Percentiles rank a stretch among this genome's conserved stretches.
Evolutionary conservation across 345 rosid species (phyloP).

Genomic region (Gossypium mustelinum): DNA sequence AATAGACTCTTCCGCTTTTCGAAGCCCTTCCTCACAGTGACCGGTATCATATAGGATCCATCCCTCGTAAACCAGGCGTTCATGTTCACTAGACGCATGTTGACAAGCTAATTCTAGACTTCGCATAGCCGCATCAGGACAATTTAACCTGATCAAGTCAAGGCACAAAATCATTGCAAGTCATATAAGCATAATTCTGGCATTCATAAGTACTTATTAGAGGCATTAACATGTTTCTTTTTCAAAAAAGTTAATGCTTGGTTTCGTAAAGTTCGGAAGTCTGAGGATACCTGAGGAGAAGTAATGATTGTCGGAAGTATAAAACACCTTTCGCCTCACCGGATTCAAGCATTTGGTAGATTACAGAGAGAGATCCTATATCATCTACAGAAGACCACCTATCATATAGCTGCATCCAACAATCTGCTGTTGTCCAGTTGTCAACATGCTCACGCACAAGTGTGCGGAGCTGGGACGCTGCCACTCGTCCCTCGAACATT

Average conservation of each 20-base stretch:
- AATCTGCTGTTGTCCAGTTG: constrained; percentile 92
- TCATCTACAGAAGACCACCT: constrained; percentile 97
- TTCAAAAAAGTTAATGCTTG: no score
- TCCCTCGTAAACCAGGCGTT: constrained; percentile 89
- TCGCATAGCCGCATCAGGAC: constrained; percentile 95
- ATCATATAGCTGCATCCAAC: constrained; percentile 95
- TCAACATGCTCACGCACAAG: constrained; percentile 90
- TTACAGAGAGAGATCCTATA: constrained; percentile 93
- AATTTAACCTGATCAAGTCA: constrained; percentile 62
- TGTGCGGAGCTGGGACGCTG: constrained; percentile 72
- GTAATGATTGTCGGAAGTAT: constrained; percentile 93
- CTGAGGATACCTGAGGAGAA: constrained; percentile 73
- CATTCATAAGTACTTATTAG: neutral
- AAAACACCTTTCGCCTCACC: constrained; percentile 83
- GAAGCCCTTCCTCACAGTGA: constrained; percentile 92
- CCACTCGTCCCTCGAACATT: constrained; percentile 90
- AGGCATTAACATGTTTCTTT: no score
- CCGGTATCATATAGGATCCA: constrained; percentile 98
- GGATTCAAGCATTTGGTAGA: constrained; percentile 97
- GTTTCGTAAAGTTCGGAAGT: neutral
- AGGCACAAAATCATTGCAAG: neutral
- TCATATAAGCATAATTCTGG: neutral
- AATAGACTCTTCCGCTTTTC: constrained; percentile 87
- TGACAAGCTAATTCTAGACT: constrained; percentile 88
- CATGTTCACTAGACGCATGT: constrained; percentile 82